These are phyloP conservation scores for Talaromyces sp. DNA, from an alignment of 2,329 filamentous ascomycete species.

Conservation along the genomic window DNA sequence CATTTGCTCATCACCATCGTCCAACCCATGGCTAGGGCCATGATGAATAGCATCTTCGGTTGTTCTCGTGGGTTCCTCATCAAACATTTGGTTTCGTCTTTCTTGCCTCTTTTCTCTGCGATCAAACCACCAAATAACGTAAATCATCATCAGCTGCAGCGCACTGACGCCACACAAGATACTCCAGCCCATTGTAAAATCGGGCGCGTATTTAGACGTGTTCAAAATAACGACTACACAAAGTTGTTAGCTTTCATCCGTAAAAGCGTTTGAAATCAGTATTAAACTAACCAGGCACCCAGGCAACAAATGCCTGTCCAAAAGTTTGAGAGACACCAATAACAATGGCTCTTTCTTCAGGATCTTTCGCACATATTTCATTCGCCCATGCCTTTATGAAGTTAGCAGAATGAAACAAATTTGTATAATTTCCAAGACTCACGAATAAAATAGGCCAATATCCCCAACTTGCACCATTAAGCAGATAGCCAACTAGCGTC, in stretches of 20 bases:
- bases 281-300: constrained; percentile 12
- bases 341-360: constrained; percentile 18
- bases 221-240: constrained; percentile 13
- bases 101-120: constrained; percentile 8
- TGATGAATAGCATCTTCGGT: neutral
- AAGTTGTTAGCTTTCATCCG: neutral
- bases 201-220: constrained; percentile 15
- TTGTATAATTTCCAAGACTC: neutral
- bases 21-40: neutral
- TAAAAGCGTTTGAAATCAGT: neutral
- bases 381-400: constrained; percentile 11
- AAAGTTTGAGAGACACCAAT: constrained; percentile 15
- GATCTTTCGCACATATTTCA: constrained; percentile 17
- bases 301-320: constrained; percentile 16
- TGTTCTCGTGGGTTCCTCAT: neutral
- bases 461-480: constrained; percentile 17
- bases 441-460: constrained; percentile 16
- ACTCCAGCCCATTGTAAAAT: constrained; percentile 15
- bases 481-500: constrained; percentile 15
- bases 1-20: neutral
- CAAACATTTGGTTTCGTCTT: neutral
- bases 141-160: constrained; percentile 14
- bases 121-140: constrained; percentile 13
- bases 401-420: neutral
- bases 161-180: constrained; percentile 14